phyloP scores from a whole-genome alignment of 176 grass and related monocot genomes.

The Raddia distichophylla region DNA sequence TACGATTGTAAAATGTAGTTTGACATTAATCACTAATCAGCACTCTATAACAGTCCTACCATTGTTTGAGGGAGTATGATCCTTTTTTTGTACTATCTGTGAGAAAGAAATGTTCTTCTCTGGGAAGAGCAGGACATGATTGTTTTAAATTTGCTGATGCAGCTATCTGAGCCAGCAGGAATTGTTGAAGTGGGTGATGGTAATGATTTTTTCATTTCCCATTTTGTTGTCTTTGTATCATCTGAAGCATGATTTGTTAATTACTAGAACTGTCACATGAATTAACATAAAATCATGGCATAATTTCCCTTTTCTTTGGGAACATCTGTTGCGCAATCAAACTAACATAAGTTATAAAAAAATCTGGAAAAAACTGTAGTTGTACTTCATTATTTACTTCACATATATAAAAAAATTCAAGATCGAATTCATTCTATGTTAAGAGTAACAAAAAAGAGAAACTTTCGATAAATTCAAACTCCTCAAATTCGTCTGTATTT shows the following conservation, averaged over 20 bases:
- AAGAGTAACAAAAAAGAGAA: too few relatives aligned
- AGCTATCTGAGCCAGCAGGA: constrained; percentile 95
- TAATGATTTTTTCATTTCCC: constrained; percentile 50
- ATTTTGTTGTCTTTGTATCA: constrained; percentile 22
- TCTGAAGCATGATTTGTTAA: constrained; percentile 1
- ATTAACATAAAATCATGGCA: constrained; percentile 11
- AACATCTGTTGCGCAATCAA: too few relatives aligned
- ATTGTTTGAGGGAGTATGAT: constrained; percentile 18
- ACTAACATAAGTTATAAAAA: too few relatives aligned
- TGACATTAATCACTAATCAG: not conserved
- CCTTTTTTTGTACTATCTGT: constrained; percentile 11
- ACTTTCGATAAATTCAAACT: too few relatives aligned
- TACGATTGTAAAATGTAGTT: constrained; percentile 2
- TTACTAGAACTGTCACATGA: constrained; percentile 3
- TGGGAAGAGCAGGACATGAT: constrained; percentile 15
- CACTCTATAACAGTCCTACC: constrained; percentile 9
- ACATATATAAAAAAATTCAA: too few relatives aligned
- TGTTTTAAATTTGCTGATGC: constrained; percentile 47
- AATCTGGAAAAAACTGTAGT: too few relatives aligned
- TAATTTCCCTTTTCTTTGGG: not conserved
- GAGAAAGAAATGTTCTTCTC: constrained; percentile 21
- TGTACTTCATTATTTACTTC: too few relatives aligned
- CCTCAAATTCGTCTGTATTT: too few relatives aligned
- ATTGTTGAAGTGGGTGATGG: constrained; percentile 75
- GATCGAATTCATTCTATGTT: too few relatives aligned